Evolutionary conservation across 2,329 filamentous ascomycete genomes (phyloP).

Genomic region (Neofusicoccum ribis): DNA sequence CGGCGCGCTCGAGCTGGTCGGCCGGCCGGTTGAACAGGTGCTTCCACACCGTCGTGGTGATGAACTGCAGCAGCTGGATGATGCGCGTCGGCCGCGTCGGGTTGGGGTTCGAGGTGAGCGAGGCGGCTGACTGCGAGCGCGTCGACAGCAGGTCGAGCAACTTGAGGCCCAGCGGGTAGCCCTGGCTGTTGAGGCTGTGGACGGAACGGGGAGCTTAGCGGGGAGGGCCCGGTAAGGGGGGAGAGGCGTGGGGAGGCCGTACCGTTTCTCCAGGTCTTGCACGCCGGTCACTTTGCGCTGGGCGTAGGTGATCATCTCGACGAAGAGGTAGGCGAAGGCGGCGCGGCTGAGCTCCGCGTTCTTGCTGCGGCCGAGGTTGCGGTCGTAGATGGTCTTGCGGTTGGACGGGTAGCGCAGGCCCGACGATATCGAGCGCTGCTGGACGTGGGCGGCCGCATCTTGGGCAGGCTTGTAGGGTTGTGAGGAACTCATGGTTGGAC

Average conservation of each 20-base stretch:
- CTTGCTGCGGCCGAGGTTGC: slow-evolving; percentile 86
- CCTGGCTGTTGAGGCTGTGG: slow-evolving; percentile 80
- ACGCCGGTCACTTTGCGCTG: slow-evolving; percentile 89
- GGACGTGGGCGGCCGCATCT: slow-evolving; percentile 8
- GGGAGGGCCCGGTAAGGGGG: slow-evolving; percentile 48
- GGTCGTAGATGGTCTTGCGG: slow-evolving; percentile 97
- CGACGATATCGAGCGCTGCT: slow-evolving; percentile 21
- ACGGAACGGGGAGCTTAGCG: slow-evolving; percentile 21
- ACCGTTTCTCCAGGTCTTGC: slow-evolving; percentile 90
- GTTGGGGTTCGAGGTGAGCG: slow-evolving; percentile 18
- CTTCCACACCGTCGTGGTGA: slow-evolving; percentile 88
- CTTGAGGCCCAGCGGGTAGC: slow-evolving; percentile 89
- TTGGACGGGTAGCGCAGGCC: slow-evolving; percentile 86
- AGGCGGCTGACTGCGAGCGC: slow-evolving; percentile 36
- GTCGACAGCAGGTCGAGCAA: slow-evolving; percentile 75
- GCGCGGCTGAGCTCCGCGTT: slow-evolving; percentile 87
- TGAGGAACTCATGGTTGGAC: slow-evolving; percentile 18
- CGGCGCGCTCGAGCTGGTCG: slow-evolving; percentile 87
- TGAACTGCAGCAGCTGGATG: slow-evolving; percentile 89
- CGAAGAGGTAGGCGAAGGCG: slow-evolving; percentile 93
- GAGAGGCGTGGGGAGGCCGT: slow-evolving; percentile 26
- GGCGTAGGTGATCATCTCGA: slow-evolving; percentile 95
- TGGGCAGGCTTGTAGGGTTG: slow-evolving; percentile 16
- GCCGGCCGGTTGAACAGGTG: slow-evolving; percentile 90
- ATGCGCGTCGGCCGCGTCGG: slow-evolving; percentile 76